Conservation (phyloP, 768 basidiomycete species). For the Xerocomellus chrysenteron region DNA sequence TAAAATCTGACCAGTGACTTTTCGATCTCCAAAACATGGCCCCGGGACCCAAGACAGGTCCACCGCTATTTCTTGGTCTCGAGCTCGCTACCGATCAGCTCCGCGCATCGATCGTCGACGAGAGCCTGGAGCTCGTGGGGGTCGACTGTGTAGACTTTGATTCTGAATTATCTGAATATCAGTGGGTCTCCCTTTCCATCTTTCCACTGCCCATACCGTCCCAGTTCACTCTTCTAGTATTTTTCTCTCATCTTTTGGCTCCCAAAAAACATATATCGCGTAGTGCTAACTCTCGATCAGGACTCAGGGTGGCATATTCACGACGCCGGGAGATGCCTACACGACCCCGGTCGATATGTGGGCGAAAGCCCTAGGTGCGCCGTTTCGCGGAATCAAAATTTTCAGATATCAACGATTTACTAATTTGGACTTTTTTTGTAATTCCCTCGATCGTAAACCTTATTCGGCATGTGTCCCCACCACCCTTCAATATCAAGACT, state of each 20-base stretch:
- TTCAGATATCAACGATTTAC: conserved; percentile 38
- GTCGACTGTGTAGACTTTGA: conserved; percentile 86
- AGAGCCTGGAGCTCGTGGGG: conserved; percentile 76
- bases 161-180: conserved; percentile 72
- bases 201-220: neutral
- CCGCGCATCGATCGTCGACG: conserved; percentile 80
- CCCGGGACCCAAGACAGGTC: conserved; percentile 39
- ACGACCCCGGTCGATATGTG: conserved; percentile 91
- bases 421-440: conserved; percentile 35
- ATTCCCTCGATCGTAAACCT: conserved; percentile 32
- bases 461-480: conserved; percentile 25
- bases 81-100: conserved; percentile 85
- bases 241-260: neutral
- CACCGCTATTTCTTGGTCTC: conserved; percentile 77
- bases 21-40: conserved; percentile 27
- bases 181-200: conserved; percentile 49
- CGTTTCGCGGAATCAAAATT: conserved; percentile 59
- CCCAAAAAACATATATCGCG: conserved; percentile 10
- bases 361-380: conserved; percentile 77
- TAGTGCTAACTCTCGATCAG: conserved; percentile 40
- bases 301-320: conserved; percentile 85
- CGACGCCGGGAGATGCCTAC: conserved; percentile 81
- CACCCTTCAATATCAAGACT: conserved; percentile 45
- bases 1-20: conserved; percentile 2
- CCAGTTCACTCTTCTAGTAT: neutral